A percentile compares a stretch with the other conserved stretches of the same genome.
Evolutionary conservation across 192 early-diverging fungal genomes (phyloP).

Genomic region (Globomyces pollinis-pini): DNA sequence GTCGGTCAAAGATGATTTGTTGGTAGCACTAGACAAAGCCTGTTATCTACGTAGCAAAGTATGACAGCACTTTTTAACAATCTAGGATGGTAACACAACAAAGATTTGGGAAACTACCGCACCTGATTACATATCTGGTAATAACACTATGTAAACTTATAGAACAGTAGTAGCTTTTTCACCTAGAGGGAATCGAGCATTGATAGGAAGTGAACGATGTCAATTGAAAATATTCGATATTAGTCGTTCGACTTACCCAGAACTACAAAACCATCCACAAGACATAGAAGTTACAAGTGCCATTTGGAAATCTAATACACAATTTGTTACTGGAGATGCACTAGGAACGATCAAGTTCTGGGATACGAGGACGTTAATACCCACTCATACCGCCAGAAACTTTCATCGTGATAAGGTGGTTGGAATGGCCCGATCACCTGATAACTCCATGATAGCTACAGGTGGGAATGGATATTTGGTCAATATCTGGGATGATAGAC

Average conservation of each 20-base stretch:
- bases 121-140: not conserved
- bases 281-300: not conserved
- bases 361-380: not conserved
- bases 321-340: not conserved
- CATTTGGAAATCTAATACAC: not conserved
- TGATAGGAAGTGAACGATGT: conserved; percentile 1
- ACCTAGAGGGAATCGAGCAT: not conserved
- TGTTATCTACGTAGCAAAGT: not conserved
- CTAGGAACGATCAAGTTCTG: not conserved
- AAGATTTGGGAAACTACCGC: not conserved
- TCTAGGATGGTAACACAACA: not conserved
- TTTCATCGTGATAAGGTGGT: conserved; percentile 1
- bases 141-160: not conserved
- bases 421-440: not conserved
- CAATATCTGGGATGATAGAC: conserved; percentile 6
- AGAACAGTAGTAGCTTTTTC: not conserved
- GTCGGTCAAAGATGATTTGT: not conserved
- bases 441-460: conserved; percentile 1
- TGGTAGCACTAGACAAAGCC: not conserved
- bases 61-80: not conserved
- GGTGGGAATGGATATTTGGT: conserved; percentile 9
- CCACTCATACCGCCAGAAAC: not conserved
- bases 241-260: too few species aligned
- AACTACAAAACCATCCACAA: not conserved
- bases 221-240: not conserved